Evolutionary conservation across 352 stramenopile species (phyloP).

Genomic region (Phytopythium cucurbitacearum): DNA sequence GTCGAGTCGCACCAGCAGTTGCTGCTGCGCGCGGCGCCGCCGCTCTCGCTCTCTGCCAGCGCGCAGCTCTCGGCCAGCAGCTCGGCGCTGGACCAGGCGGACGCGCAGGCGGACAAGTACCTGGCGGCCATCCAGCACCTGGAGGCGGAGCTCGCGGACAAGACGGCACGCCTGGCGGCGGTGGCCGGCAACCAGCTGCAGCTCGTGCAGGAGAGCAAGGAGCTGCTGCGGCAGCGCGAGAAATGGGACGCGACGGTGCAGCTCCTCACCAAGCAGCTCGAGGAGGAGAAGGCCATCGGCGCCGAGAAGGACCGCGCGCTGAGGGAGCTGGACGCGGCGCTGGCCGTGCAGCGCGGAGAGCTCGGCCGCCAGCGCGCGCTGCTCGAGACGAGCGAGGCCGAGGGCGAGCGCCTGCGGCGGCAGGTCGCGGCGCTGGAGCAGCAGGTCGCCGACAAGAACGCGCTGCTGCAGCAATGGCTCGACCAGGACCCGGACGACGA

Average conservation of each 20-base stretch:
- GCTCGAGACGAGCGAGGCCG: constrained; percentile 46
- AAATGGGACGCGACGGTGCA: constrained; percentile 52
- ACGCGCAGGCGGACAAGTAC: constrained; percentile 38
- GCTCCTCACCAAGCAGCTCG: constrained; percentile 48
- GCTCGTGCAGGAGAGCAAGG: constrained; percentile 71
- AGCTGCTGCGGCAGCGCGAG: constrained; percentile 57
- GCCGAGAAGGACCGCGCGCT: constrained; percentile 68
- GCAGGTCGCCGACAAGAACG: constrained; percentile 52
- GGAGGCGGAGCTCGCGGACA: constrained; percentile 62
- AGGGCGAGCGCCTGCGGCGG: constrained; percentile 29
- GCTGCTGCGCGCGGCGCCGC: constrained; percentile 25
- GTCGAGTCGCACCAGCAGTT: constrained; percentile 72
- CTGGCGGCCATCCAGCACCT: constrained; percentile 60
- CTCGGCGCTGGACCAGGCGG: constrained; percentile 15
- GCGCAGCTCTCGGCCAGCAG: constrained; percentile 10
- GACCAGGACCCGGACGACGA: constrained; percentile 29
- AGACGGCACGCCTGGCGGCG: constrained; percentile 49
- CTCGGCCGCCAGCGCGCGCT: constrained; percentile 47
- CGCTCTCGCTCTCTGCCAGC: constrained; percentile 14
- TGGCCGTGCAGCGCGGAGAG: constrained; percentile 49
- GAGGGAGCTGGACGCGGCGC: constrained; percentile 50
- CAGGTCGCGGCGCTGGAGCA: constrained; percentile 44
- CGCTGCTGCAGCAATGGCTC: constrained; percentile 61
- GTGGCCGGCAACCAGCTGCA: constrained; percentile 57
- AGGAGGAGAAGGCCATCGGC: constrained; percentile 59